These are phyloP conservation scores for Amanita polypyramis DNA, from an alignment of 768 basidiomycete genomes.

Conservation along the genomic window DNA sequence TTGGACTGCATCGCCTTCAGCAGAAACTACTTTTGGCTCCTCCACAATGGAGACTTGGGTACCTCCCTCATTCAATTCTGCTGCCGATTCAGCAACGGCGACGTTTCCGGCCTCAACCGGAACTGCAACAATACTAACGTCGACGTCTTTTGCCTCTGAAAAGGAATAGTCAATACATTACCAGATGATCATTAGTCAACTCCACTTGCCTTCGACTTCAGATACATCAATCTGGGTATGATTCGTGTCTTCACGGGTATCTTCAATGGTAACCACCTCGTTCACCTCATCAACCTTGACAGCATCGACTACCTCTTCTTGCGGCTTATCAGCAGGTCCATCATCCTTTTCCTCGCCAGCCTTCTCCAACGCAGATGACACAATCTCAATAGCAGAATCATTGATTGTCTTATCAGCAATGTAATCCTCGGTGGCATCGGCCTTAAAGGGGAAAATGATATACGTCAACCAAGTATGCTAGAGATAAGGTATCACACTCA, in stretches of 20 bases:
- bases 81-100: background rate
- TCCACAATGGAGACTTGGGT: background rate
- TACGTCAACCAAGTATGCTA: background rate
- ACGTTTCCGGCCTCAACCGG: background rate
- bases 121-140: background rate
- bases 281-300: background rate
- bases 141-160: background rate
- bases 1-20: background rate
- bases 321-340: background rate
- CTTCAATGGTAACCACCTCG: background rate
- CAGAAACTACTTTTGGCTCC: background rate
- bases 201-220: background rate
- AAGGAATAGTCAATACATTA: background rate
- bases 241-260: background rate
- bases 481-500: background rate
- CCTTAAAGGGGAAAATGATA: background rate
- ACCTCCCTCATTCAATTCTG: background rate
- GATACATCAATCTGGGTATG: background rate
- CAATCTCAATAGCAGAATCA: constrained; percentile 6
- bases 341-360: background rate
- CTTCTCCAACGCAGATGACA: background rate
- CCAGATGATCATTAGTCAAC: background rate
- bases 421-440: background rate
- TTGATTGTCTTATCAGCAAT: background rate
- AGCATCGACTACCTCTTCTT: background rate